Conservation (phyloP, 768 basidiomycete species). For the Termitomyces sp. region DNA sequence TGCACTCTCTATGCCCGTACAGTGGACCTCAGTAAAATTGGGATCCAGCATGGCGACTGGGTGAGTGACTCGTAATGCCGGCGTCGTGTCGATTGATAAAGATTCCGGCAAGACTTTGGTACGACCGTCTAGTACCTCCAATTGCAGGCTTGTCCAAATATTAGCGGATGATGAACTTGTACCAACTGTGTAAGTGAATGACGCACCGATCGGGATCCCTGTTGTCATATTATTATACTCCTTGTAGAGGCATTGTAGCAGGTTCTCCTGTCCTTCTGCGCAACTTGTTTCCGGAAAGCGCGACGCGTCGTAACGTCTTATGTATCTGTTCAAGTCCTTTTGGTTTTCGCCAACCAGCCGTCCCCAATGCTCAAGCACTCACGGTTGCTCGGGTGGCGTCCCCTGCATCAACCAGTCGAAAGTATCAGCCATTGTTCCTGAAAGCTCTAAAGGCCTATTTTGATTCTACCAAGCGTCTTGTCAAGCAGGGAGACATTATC, state of each 20-base stretch:
- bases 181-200: conserved; percentile 27
- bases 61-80: conserved; percentile 30
- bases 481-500: conserved; percentile 75
- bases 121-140: conserved; percentile 27
- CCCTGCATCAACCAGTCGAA: conserved; percentile 59
- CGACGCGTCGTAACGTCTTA: conserved; percentile 22
- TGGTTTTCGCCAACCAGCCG: conserved; percentile 49
- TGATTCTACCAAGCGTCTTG: conserved; percentile 43
- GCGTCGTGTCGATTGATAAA: conserved; percentile 7
- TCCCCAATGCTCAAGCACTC: conserved; percentile 67
- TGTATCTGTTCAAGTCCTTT: conserved; percentile 54
- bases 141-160: conserved; percentile 54
- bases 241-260: conserved; percentile 33
- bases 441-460: conserved; percentile 64
- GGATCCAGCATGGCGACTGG: conserved; percentile 76
- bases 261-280: conserved; percentile 51
- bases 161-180: conserved; percentile 46
- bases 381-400: conserved; percentile 82
- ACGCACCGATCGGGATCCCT: not conserved
- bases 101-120: conserved; percentile 45
- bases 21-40: conserved; percentile 59
- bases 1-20: conserved; percentile 60
- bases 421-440: conserved; percentile 60
- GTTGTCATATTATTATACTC: not conserved
- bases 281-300: conserved; percentile 39